These are phyloP conservation scores for Pseudofabraea citricarpa DNA, from an alignment of 2,329 filamentous ascomycete genomes.

Conservation along the genomic window DNA sequence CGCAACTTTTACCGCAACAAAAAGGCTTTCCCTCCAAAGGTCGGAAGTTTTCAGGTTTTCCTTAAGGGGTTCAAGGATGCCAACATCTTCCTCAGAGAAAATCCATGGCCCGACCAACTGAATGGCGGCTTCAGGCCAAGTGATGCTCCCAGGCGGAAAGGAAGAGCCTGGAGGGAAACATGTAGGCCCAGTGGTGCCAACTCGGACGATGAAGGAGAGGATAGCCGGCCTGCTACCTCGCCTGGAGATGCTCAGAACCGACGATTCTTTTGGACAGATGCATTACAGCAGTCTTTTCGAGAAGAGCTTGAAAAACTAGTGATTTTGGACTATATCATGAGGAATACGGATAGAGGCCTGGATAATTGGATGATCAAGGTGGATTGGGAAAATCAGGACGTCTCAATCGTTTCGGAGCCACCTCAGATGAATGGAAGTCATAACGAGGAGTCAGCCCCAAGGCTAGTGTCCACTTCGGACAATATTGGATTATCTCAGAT, in stretches of 20 bases:
- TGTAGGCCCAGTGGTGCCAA: slow-evolving; percentile 61
- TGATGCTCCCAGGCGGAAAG: slow-evolving; percentile 62
- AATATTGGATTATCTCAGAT: slow-evolving; percentile 17
- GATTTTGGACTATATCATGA: slow-evolving; percentile 98
- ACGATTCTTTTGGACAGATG: slow-evolving; percentile 79
- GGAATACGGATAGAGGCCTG: slow-evolving; percentile 91
- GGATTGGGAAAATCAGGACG: slow-evolving; percentile 76
- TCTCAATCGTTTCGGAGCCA: slow-evolving; percentile 82
- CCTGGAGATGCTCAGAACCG: slow-evolving; percentile 15
- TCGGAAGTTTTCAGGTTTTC: slow-evolving; percentile 96
- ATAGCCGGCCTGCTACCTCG: slow-evolving; percentile 28
- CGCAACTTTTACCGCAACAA: slow-evolving; percentile 83
- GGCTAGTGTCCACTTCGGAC: slow-evolving; percentile 34
- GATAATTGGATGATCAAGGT: slow-evolving; percentile 99
- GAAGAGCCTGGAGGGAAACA: slow-evolving; percentile 72
- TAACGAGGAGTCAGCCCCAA: slow-evolving; percentile 46
- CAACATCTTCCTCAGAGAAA: slow-evolving; percentile 88
- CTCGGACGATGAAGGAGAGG: slow-evolving; percentile 54
- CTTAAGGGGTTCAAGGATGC: slow-evolving; percentile 96
- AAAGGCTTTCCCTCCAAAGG: slow-evolving; percentile 81
- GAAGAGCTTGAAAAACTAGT: slow-evolving; percentile 97
- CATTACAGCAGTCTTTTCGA: slow-evolving; percentile 83
- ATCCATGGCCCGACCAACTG: slow-evolving; percentile 90
- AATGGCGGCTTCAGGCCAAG: slow-evolving; percentile 62
- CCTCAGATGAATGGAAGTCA: slow-evolving; percentile 60